Evolutionary conservation across 2,329 filamentous ascomycete species (phyloP).

Genomic region (Fusarium pilosicola): DNA sequence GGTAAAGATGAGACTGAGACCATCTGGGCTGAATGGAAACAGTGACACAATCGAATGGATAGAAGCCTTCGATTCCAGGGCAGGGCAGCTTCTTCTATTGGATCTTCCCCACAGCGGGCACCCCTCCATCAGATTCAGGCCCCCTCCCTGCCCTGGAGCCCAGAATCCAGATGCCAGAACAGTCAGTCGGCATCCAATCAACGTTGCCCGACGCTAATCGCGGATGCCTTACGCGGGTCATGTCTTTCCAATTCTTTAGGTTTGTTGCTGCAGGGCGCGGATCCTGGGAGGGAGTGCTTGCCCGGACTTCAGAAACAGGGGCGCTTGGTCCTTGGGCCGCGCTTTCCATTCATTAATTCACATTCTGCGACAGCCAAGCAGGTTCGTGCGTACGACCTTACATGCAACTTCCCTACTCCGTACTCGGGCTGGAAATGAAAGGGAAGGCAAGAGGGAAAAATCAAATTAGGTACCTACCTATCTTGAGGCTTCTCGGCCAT

Average conservation of each 20-base stretch:
- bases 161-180: conserved; percentile 30
- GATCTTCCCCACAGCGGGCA: conserved; percentile 26
- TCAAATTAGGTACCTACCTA: background rate
- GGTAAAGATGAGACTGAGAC: conserved; percentile 6
- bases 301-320: conserved; percentile 27
- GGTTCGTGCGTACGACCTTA: conserved; percentile 26
- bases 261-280: conserved; percentile 23
- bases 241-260: background rate
- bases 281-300: conserved; percentile 28
- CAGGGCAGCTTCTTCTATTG: conserved; percentile 15
- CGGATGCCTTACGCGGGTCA: conserved; percentile 17
- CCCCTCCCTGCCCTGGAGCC: conserved; percentile 2
- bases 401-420: conserved; percentile 34
- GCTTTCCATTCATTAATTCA: conserved; percentile 40
- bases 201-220: conserved; percentile 20
- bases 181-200: conserved; percentile 20
- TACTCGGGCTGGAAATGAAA: conserved; percentile 25
- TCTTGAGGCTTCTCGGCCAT: conserved; percentile 12
- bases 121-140: background rate
- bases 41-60: background rate
- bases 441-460: conserved; percentile 4
- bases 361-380: conserved; percentile 30
- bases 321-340: conserved; percentile 28
- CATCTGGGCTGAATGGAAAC: background rate
- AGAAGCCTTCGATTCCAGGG: conserved; percentile 13